These are phyloP conservation scores for Synura sp. DNA, from an alignment of 352 stramenopile species.

Conservation along the genomic window DNA sequence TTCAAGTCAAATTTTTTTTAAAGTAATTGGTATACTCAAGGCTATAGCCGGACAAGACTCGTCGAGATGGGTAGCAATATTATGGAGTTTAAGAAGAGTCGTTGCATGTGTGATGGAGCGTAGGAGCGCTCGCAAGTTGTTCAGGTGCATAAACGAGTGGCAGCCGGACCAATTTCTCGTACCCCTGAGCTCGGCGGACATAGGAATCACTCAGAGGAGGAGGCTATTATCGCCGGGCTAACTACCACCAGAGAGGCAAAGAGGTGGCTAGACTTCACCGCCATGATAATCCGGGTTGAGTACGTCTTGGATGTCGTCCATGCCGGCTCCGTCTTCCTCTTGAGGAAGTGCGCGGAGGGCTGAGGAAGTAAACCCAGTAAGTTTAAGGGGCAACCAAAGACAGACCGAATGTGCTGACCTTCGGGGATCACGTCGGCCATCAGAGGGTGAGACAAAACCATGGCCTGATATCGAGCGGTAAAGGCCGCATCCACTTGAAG, in stretches of 20 bases:
- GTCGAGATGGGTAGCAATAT: too few species aligned
- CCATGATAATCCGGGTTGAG: constrained; percentile 15
- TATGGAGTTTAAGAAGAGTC: too few species aligned
- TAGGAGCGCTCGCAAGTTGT: constrained; percentile 15
- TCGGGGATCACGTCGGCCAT: constrained; percentile 19
- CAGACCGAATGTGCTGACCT: constrained; percentile 14
- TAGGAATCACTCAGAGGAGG: constrained; percentile 19
- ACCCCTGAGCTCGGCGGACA: neutral
- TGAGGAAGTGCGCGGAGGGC: neutral
- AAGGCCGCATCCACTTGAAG: neutral
- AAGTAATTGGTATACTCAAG: too few species aligned
- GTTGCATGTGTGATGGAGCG: constrained; percentile 13
- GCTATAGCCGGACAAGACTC: too few species aligned
- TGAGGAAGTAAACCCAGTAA: constrained; percentile 27
- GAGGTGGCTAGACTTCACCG: constrained; percentile 1
- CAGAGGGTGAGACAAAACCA: neutral
- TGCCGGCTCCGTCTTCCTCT: constrained; percentile 12
- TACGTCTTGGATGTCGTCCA: constrained; percentile 6
- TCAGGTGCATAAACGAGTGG: neutral
- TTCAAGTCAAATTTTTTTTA: too few species aligned
- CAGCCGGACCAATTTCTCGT: neutral
- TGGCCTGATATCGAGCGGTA: neutral
- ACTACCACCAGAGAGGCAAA: constrained; percentile 3
- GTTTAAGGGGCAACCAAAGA: constrained; percentile 16
- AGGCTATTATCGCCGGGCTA: neutral